These are phyloP conservation scores for Cicer arietinum DNA, from an alignment of 306 rosid genomes.

Conservation along the genomic window DNA sequence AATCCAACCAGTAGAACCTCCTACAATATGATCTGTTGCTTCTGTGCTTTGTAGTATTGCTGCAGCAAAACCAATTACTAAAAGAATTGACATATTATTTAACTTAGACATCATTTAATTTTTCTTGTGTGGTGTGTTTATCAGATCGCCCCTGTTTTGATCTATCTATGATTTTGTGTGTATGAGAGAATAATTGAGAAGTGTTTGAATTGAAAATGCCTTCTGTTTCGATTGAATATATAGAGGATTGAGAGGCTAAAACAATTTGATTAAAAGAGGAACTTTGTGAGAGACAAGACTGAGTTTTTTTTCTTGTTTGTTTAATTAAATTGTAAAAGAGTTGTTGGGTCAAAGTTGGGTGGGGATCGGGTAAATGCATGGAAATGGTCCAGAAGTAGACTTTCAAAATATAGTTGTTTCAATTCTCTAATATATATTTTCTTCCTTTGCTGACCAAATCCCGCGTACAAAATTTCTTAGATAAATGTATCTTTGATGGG, in stretches of 20 bases:
- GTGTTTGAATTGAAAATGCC: not conserved
- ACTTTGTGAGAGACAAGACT: not conserved
- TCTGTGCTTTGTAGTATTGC: constrained; percentile 12
- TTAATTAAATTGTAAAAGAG: not conserved
- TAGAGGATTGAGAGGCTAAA: constrained; percentile 12
- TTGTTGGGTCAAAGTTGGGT: constrained; percentile 13
- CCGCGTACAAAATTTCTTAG: not conserved
- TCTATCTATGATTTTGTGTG: not conserved
- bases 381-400: constrained; percentile 22
- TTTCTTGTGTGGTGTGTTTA: not conserved
- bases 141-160: constrained; percentile 44
- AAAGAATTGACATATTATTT: constrained; percentile 30
- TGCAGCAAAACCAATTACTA: constrained; percentile 23
- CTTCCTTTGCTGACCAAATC: not conserved
- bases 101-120: constrained; percentile 33
- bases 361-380: not conserved
- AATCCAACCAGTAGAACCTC: constrained; percentile 49
- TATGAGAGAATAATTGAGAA: not conserved
- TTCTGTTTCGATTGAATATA: constrained; percentile 9
- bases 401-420: not conserved
- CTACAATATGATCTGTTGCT: constrained; percentile 44
- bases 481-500: not conserved
- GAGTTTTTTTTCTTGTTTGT: not conserved
- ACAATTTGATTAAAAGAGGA: not conserved
- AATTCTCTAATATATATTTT: not conserved